Evolutionary conservation across 768 basidiomycete species (phyloP), one percentile per base, ranked within the genome.

Genomic region (Suillus subaureus): DNA sequence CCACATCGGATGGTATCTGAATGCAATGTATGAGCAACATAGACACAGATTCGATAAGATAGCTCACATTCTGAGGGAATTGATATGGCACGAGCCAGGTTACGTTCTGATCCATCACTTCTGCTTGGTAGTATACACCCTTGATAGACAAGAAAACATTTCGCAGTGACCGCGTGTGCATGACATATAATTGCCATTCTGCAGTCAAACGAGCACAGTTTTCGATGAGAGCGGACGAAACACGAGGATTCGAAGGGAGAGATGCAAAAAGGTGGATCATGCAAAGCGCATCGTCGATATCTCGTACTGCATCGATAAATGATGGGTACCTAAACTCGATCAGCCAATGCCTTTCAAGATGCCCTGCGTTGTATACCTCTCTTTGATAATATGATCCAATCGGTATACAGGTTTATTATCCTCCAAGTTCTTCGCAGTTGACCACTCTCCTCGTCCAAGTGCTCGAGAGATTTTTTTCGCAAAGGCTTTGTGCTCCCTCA

Each of bases 51-150:
- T 63, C 13, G 52, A 28, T 49, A 64, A 45, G 52, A 37, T 28
- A 23, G 78, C 87, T 63, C 72, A 97, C 96, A 70, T 85, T 90
- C 80, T 99, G 97, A 2, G 96, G 96, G 79, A 99, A 99, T 73
- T 94, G 93, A 77, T 97, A 99, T 1, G 97, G 96, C 23, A 97
- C 93, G 37, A 99, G 87, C 97, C 97, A 99, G 43, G 91, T 96
- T 54, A 99, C 86, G 37, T 85, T 89, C 79, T 98, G 93, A 67
- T 93, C 96, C 83, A 95, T 90, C 31, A 98, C 84, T 75, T 97
- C 93, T 11, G 94, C 96, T 79, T 99, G 96, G 77, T 96, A 98
- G 79, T 99, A 99, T 54, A 99, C 88, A 47, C 97, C 97, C 79
- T 99, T 99, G 78, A 99, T 97, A 49, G 94, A 96, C 63, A 99